Base-by-base conservation (phyloP, 495 filamentous ascomycete genomes). In the Apodospora peruviana region DNA sequence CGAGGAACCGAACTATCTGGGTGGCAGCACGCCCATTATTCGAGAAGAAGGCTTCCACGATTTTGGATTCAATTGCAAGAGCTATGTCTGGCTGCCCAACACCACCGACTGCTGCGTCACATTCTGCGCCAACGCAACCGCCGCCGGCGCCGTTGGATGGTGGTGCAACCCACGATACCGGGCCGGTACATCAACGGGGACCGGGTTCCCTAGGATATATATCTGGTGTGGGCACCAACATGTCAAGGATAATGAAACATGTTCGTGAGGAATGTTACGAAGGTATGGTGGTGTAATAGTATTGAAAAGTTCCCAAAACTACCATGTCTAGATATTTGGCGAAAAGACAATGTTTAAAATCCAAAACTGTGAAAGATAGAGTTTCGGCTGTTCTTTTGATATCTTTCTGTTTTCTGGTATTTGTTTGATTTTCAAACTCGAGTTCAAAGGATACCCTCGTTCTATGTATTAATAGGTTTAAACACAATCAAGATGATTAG, bases 81-180 rank as follows among this genome's bases (percentile, higher is more conserved):
- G 58, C 40, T 64, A 60, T 36, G 39, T 57, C 8, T 64, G 63
- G 63, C 18, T 54, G 0, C 51, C 36, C 11, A 45, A 61, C 19
- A 25, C 23, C 2, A 50, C 48, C 16, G 18, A 34, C 24, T 66
- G 60, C 47, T 66, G 63, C 43, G 2, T 58, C 19, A 62, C 58
- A 0, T 62, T 59, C 37, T 66, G 63, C 27, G 20, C 36, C 2
- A 53, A 44, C 42, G 29, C 22, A 24, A 55, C 47, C 5, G 52
- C 22, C 3, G 53, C 47, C 5, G 52, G 18, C 3, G 37, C 47
- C 0, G 24, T 19, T 10, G 59, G 61, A 1, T 55, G 18, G 8
- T 51, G 48, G 45, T 61, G 61, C 45, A 36, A 55, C 4, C 8
- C 41, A 19, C 27, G 60, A 21, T 35, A 35, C 3, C 12, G 51